Evolutionary conservation across 371 early-diverging fungal genomes (phyloP), one percentile per base, ranked within the genome.

Genomic region (Actinomortierella ambigua): DNA sequence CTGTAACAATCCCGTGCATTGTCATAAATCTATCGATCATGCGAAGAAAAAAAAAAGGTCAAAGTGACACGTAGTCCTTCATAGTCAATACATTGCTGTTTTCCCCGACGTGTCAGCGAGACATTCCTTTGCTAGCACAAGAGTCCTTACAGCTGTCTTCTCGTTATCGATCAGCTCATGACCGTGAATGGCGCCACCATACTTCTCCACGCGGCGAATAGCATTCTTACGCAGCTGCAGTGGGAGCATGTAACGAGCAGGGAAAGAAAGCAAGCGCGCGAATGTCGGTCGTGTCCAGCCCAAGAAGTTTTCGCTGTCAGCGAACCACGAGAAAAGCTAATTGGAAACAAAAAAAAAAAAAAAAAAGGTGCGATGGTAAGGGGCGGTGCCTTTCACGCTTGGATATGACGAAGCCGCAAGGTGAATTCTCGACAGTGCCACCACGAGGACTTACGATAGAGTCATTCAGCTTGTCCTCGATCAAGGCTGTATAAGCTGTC

Each of bases 251-350:
- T 88, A 85, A 14, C 82, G 77, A 4, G 84, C 68, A n/a, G 88
- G 89, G 49, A 91, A 84, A 1, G 89, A 69, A 27, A 91, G 77
- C 22, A 89, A 60, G 43, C 77, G 77, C 17, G 85, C 88, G 58
- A 88, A 83, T 28, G 84, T 78, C n/a, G 88, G 88, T 34, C 90
- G 84, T 54, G 86, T 86, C 13, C 66, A 68, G 40, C 85, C 82
- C 20, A 80, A 75, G 77, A 85, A 91, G 76, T 91, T 90, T 46
- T 89, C 88, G 15, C 80, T 68, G 60, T 90, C 90, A 6, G 84
- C 78, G 61, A 87, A 88, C 90, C 89, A 89, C 27, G 85, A 85
- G 57, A 81, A 91, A 2, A 85, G 50, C 86, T 85, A 50, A 54
- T 27, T 60, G 46, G 27, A 44, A n/a, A n/a, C n/a, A n/a, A n/a